Evolutionary conservation across 441 rosid genomes (phyloP), one percentile per base, ranked within the genome.

Genomic region (Melastoma candidum): DNA sequence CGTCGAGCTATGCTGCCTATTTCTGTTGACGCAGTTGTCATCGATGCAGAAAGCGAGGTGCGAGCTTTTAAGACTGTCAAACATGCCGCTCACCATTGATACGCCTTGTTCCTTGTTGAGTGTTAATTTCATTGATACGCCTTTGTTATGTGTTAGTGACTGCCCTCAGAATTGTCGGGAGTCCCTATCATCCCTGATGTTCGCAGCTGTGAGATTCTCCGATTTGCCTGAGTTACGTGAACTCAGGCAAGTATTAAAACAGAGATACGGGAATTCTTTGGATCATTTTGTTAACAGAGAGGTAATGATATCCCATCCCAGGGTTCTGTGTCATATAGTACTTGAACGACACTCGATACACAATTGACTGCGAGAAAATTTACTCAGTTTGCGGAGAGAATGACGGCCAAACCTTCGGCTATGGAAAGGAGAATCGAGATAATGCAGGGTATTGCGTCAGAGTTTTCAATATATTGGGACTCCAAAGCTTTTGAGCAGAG

Each of bases 141-240:
- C 12, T 7, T 25, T 11, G 12, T 44, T 48, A 48, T 26, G 41
- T 55, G 47, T 60, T 77, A 93, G 99, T 61, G 89, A 68, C 65
- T 93, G 99, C 75, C 97, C 99, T 2, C 83, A 81, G 63, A 96
- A 80, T 43, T 86, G 95, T 54, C 82, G 81, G 71, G 85, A 83
- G 70, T 84, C 88, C 54, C 83, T 84, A 27, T 68, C 96, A 11
- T 93, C 95, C 44, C 63, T 93, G 50, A 93, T 93, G 95, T 78
- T 70, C 77, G 97, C 99, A 55, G 96, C 97, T 55, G 89, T 97
- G 48, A 84, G 95, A 70, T 81, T 84, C 69, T 83, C 97, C 46
- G 96, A 86, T 73, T 62, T 89, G 66, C 99, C 93, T 0, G 96
- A 93, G 75, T 57, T 93, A 56, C 88, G 90, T 26, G 95, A 89